phyloP scores from a whole-genome alignment of 225 moss, liverwort and hornwort species.

The Antitrichia curtipendula region DNA sequence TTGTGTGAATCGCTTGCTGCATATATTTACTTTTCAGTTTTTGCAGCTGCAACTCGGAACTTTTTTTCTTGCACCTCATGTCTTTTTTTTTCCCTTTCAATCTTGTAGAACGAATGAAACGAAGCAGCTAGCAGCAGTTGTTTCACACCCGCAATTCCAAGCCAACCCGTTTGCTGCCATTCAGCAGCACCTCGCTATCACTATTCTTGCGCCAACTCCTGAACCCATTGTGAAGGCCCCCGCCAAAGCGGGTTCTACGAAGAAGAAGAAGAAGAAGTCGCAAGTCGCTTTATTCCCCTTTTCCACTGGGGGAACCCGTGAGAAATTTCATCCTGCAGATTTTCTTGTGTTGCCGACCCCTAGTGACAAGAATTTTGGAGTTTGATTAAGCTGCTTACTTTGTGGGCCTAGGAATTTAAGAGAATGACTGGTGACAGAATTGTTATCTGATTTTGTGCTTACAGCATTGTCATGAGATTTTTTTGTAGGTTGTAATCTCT shows the following conservation, averaged over 20 bases:
- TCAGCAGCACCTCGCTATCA: slow-evolving; percentile 61
- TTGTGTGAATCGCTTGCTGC: background rate
- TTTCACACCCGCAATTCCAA: slow-evolving; percentile 65
- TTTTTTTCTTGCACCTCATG: background rate
- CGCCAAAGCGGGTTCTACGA: background rate
- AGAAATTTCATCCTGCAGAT: background rate
- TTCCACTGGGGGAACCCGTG: background rate
- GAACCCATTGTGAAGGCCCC: slow-evolving; percentile 10
- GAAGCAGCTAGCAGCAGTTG: slow-evolving; percentile 61
- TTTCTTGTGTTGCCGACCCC: background rate
- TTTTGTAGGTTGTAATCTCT: background rate
- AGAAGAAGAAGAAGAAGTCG: slow-evolving; percentile 6
- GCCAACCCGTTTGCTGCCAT: slow-evolving; percentile 74
- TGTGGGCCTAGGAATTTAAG: background rate
- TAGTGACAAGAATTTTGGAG: background rate
- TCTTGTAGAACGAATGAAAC: slow-evolving; percentile 41
- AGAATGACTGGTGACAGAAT: background rate
- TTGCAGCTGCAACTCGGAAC: background rate
- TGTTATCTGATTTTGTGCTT: background rate
- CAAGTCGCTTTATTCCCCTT: background rate
- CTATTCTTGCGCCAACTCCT: slow-evolving; percentile 21
- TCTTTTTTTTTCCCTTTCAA: too few relatives aligned
- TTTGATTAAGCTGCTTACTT: background rate
- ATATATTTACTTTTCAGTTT: background rate
- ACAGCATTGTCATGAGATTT: background rate